A percentile compares a stretch with the other conserved stretches of the same genome.
Conservation (phyloP, 2,329 filamentous ascomycete genomes). For the Talaromyces sp. region DNA sequence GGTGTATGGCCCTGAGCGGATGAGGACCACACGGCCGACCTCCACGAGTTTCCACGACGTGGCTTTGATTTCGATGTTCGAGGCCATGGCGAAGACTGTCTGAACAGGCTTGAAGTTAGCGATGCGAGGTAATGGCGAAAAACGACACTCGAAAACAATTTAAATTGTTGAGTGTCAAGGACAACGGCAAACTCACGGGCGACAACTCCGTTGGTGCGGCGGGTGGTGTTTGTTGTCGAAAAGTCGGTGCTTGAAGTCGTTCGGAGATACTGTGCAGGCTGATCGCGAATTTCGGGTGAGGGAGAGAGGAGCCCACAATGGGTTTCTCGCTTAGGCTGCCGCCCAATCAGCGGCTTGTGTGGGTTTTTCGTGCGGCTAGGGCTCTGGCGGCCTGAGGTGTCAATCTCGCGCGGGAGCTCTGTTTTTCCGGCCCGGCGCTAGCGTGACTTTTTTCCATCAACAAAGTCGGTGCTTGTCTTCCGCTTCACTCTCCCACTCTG, state of each 20-base stretch:
- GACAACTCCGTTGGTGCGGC: conserved; percentile 33
- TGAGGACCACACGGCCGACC: conserved; percentile 94
- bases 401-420: not conserved
- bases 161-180: not conserved
- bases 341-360: conserved; percentile 22
- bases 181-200: conserved; percentile 33
- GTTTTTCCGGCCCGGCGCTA: conserved; percentile 17
- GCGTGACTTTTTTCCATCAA: conserved; percentile 14
- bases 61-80: conserved; percentile 74
- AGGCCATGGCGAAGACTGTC: conserved; percentile 69
- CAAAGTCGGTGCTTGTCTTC: not conserved
- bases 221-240: conserved; percentile 36
- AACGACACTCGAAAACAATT: not conserved
- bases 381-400: conserved; percentile 17
- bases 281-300: conserved; percentile 36
- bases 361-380: conserved; percentile 28
- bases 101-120: conserved; percentile 24
- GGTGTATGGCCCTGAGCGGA: conserved; percentile 74
- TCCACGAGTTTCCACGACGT: conserved; percentile 94
- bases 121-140: not conserved
- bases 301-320: conserved; percentile 28
- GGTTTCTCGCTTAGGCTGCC: conserved; percentile 32
- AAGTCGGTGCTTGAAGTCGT: conserved; percentile 35
- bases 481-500: not conserved
- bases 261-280: conserved; percentile 25